Percentiles rank a stretch among this genome's conserved stretches.
phyloP scores from a whole-genome alignment of 1,139 yeast species.

The Yamadazyma triangularis region DNA sequence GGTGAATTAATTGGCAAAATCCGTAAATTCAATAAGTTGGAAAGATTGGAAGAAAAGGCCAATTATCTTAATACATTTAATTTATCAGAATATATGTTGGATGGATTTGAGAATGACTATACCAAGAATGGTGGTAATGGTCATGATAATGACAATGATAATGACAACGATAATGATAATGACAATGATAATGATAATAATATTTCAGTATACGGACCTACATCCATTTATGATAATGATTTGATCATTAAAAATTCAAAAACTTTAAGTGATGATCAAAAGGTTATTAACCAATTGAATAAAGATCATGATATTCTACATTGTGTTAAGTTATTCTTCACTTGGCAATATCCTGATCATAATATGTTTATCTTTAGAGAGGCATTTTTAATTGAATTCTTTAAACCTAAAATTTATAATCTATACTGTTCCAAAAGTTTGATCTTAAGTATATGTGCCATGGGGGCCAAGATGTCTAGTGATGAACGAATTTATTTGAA shows the following conservation, averaged over 20 bases:
- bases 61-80: constrained; percentile 17
- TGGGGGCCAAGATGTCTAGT: constrained; percentile 50
- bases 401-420: constrained; percentile 44
- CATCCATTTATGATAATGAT: constrained; percentile 43
- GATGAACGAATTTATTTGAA: constrained; percentile 34
- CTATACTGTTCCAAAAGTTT: constrained; percentile 50
- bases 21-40: constrained; percentile 18
- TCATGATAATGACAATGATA: constrained; percentile 7
- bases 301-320: constrained; percentile 41
- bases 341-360: constrained; percentile 64
- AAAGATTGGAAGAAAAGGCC: constrained; percentile 17
- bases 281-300: constrained; percentile 23
- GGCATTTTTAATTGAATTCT: constrained; percentile 56
- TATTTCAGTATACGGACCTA: constrained; percentile 45
- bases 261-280: constrained; percentile 19
- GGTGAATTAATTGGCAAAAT: constrained; percentile 21
- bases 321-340: constrained; percentile 53
- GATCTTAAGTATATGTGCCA: constrained; percentile 51
- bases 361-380: constrained; percentile 61
- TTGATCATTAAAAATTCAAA: constrained; percentile 18
- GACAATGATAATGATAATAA: constrained; percentile 16
- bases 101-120: constrained; percentile 2
- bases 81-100: constrained; percentile 11
- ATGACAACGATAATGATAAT: constrained; percentile 5
- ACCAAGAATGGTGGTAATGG: background rate